phyloP scores from a whole-genome alignment of 2,329 filamentous ascomycete species.

The Ophiosphaerella narmari region DNA sequence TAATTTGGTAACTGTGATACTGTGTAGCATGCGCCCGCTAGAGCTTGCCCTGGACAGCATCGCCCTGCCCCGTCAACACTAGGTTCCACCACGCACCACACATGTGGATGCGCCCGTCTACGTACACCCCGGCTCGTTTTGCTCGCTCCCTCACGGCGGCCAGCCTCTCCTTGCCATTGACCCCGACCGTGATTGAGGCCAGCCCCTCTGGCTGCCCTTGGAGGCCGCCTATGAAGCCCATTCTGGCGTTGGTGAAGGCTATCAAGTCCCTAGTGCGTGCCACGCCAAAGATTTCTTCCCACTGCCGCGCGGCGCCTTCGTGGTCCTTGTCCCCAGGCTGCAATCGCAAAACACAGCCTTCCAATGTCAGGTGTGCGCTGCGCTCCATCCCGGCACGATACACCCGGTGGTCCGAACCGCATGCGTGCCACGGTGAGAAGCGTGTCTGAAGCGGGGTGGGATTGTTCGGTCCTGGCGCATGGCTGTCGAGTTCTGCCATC shows the following conservation, averaged over 20 bases:
- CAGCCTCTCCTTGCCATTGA: constrained; percentile 40
- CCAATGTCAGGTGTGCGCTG: constrained; percentile 41
- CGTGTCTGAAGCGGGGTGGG: constrained; percentile 44
- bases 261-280: constrained; percentile 49
- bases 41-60: constrained; percentile 22
- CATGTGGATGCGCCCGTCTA: constrained; percentile 44
- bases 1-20: too few species aligned
- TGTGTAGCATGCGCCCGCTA: constrained; percentile 7
- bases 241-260: constrained; percentile 40
- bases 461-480: constrained; percentile 38
- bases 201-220: constrained; percentile 44
- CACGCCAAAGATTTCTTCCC: constrained; percentile 49
- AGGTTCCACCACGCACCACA: constrained; percentile 48
- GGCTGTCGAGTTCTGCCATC: constrained; percentile 52
- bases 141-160: constrained; percentile 41
- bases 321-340: constrained; percentile 44
- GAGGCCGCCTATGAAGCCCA: constrained; percentile 44
- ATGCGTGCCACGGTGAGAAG: constrained; percentile 54
- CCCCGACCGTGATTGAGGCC: constrained; percentile 46
- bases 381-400: constrained; percentile 48
- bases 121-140: constrained; percentile 33
- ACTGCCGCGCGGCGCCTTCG: constrained; percentile 45
- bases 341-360: constrained; percentile 45
- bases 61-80: constrained; percentile 23
- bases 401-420: constrained; percentile 40